Evolutionary conservation across 1,284 basidiomycete species (phyloP).

Genomic region (Microbotryomycetes sp.): DNA sequence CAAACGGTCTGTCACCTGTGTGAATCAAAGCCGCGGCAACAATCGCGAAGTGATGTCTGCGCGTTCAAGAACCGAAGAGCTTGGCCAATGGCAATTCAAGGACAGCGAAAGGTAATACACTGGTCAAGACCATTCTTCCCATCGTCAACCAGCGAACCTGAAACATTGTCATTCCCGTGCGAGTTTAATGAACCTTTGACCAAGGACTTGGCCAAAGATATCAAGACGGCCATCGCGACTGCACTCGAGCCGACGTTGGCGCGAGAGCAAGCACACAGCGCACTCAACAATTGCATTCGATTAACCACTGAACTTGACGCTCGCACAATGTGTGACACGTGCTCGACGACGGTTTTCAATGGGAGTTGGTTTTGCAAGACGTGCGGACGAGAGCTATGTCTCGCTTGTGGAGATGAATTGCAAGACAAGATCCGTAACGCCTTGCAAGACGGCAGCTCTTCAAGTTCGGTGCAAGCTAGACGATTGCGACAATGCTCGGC

Average conservation of each 20-base stretch:
- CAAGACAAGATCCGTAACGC: constrained; percentile 23
- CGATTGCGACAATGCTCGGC: neutral
- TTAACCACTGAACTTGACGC: constrained; percentile 68
- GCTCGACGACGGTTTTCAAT: constrained; percentile 84
- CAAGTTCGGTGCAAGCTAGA: neutral
- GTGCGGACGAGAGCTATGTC: constrained; percentile 86
- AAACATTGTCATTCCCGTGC: constrained; percentile 37
- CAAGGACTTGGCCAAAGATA: constrained; percentile 33
- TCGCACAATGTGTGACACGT: constrained; percentile 80
- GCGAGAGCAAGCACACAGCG: constrained; percentile 62
- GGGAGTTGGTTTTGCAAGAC: constrained; percentile 78
- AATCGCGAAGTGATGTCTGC: too few species aligned
- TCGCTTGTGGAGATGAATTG: constrained; percentile 70
- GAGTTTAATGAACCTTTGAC: constrained; percentile 40
- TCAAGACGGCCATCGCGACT: constrained; percentile 55
- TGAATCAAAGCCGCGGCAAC: too few species aligned
- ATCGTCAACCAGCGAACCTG: neutral
- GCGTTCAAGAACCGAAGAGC: neutral
- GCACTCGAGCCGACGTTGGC: constrained; percentile 62
- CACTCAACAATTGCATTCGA: constrained; percentile 57
- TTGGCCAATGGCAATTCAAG: too few species aligned
- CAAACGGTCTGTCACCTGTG: too few species aligned
- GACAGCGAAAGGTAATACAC: too few species aligned
- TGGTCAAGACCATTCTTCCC: neutral
- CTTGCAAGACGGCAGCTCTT: neutral